Evolutionary conservation across 768 basidiomycete genomes (phyloP).

Genomic region (Lactarius psammicola): DNA sequence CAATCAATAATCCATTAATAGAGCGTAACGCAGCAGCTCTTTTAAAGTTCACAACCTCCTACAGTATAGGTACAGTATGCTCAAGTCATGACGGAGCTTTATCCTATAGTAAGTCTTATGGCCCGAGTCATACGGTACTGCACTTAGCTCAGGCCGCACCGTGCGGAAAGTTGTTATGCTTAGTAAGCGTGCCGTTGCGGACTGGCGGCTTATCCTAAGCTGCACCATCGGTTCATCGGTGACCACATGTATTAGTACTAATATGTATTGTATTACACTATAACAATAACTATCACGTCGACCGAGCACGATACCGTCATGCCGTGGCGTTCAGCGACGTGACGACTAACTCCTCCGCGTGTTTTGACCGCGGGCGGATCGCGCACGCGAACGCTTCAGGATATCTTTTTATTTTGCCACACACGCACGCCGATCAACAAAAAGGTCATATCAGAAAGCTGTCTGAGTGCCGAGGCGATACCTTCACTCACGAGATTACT

Average conservation of each 20-base stretch:
- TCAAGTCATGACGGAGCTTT: not conserved
- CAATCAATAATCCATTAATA: not conserved
- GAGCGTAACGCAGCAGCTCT: not conserved
- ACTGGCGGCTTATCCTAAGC: not conserved
- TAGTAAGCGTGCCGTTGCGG: not conserved
- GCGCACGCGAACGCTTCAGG: slow-evolving; percentile 31
- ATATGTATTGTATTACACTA: not conserved
- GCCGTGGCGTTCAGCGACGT: slow-evolving; percentile 1
- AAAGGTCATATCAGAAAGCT: not conserved
- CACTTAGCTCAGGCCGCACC: not conserved
- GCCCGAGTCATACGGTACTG: too few relatives aligned
- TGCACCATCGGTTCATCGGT: not conserved
- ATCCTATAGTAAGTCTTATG: not conserved
- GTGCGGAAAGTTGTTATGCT: not conserved
- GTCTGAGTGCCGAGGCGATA: not conserved
- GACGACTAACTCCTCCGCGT: slow-evolving; percentile 23
- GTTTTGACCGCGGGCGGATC: slow-evolving; percentile 29
- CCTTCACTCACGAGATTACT: slow-evolving; percentile 21
- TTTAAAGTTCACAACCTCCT: not conserved
- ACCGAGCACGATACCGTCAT: not conserved
- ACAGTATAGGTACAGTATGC: not conserved
- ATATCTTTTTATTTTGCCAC: slow-evolving; percentile 15
- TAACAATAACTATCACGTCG: not conserved
- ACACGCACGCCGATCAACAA: not conserved
- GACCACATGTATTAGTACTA: not conserved